These are phyloP conservation scores for Fusarium dimerum DNA, from an alignment of 2,329 filamentous ascomycete species.

Conservation along the genomic window DNA sequence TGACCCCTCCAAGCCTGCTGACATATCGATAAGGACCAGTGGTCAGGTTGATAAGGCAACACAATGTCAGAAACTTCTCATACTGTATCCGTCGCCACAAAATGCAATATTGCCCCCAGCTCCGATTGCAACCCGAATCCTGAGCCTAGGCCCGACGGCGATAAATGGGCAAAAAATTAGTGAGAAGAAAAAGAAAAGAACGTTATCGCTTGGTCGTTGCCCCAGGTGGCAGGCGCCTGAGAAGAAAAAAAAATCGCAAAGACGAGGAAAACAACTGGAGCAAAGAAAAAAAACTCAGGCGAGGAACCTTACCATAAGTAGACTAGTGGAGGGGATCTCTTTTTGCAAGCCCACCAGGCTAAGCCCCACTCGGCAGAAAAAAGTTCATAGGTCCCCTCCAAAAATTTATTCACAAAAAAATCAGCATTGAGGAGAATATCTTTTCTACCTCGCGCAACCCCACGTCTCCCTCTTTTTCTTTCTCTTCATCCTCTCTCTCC, in stretches of 20 bases:
- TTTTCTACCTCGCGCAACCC: slow-evolving; percentile 40
- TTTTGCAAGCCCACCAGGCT: slow-evolving; percentile 13
- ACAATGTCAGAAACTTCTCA: no score
- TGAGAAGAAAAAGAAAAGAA: background rate
- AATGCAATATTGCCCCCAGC: background rate
- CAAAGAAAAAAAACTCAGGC: slow-evolving; percentile 31
- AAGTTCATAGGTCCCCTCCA: slow-evolving; percentile 34
- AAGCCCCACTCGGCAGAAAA: slow-evolving; percentile 33
- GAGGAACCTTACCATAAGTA: slow-evolving; percentile 17
- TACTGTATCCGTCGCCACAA: no score
- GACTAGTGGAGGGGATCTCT: slow-evolving; percentile 30
- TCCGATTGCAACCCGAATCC: background rate
- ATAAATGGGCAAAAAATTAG: background rate
- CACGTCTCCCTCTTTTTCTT: slow-evolving; percentile 34
- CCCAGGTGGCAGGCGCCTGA: slow-evolving; percentile 3
- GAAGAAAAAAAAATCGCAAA: background rate
- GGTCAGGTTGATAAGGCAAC: no score
- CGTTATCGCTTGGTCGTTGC: slow-evolving; percentile 8
- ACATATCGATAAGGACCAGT: no score
- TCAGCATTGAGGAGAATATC: slow-evolving; percentile 38
- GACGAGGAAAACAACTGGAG: slow-evolving; percentile 21
- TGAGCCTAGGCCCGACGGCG: background rate
- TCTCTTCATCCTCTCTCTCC: slow-evolving; percentile 28
- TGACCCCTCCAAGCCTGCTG: no score
- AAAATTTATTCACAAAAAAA: slow-evolving; percentile 37